Conservation (phyloP, 106 monocot species). For the Acanthochlamys bracteata region DNA sequence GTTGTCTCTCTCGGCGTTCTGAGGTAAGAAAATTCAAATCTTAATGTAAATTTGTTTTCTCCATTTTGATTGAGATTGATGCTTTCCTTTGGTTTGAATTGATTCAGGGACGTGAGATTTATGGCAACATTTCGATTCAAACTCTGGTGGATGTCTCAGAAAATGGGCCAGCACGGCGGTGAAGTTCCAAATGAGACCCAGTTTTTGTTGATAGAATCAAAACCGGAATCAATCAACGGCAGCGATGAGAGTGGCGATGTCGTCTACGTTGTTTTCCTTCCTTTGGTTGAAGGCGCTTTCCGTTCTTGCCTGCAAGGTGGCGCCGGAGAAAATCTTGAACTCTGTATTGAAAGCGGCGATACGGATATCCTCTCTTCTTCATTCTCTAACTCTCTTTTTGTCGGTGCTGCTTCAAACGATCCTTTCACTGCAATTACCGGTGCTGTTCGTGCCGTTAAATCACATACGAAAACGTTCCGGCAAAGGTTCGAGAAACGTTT, state of each 20-base stretch:
- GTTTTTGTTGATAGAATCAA: constrained; percentile 55
- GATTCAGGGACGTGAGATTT: constrained; percentile 37
- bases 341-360: constrained; percentile 87
- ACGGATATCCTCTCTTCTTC: constrained; percentile 12
- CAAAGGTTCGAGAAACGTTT: constrained; percentile 52
- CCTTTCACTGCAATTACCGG: constrained; percentile 74
- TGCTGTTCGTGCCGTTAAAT: constrained; percentile 54
- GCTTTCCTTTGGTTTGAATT: not conserved
- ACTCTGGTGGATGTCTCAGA: constrained; percentile 80
- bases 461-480: constrained; percentile 60
- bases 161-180: constrained; percentile 39
- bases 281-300: constrained; percentile 66
- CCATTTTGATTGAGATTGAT: not conserved
- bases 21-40: constrained; percentile 14
- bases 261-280: constrained; percentile 59
- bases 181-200: constrained; percentile 58
- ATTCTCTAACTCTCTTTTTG: constrained; percentile 47
- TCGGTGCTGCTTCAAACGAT: constrained; percentile 53
- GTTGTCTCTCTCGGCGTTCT: constrained; percentile 64
- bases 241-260: constrained; percentile 6
- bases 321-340: constrained; percentile 41
- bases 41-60: not conserved
- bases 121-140: constrained; percentile 57
- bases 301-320: constrained; percentile 73
- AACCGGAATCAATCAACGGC: not conserved